Evolutionary conservation across 2,329 filamentous ascomycete genomes (phyloP), one percentile per base, ranked within the genome.

Genomic region (Colletotrichum cuscutae): DNA sequence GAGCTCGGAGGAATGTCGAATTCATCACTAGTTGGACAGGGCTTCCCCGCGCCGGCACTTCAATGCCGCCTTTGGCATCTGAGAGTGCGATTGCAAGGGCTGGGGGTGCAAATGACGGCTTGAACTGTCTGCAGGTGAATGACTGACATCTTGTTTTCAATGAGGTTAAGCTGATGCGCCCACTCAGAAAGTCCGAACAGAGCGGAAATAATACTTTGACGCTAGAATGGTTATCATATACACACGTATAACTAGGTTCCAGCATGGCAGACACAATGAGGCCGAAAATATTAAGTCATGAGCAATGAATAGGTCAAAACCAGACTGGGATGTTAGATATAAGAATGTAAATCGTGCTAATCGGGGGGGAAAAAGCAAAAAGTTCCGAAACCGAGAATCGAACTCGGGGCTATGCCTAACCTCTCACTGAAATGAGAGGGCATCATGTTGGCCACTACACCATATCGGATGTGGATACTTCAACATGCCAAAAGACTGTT

Each of bases 381-480:
- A 4, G 11, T 67, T 71, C 63, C 63, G 63, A 71, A 67, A 67
- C 49, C 57, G 57, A 71, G 56, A 71, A 61, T 71, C 68, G 57
- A 67, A 61, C 63, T 71, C 57, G 68, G 63, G 68, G 68, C 63
- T 71, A 71, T 67, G 68, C 63, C 68, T 71, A 30, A 37, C 32
- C 63, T 67, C 35, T 22, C 28, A 49, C 1, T 3, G 1, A 2
- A 0, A 12, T 67, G 68, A 71, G 63, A 67, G 68, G 63, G 68
- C 57, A 71, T 67, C 68, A 71, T 71, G 63, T 71, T 71, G 57
- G 68, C 68, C 68, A 57, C 57, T 71, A 67, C 63, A 67, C 46
- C 57, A 68, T 62, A 62, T 67, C 63, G 68, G 35, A 71, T 57
- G 11, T 46, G 59, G 30, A 54, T 26, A 19, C 4, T 1, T 4